phyloP scores from a whole-genome alignment of 225 moss, liverwort and hornwort species.

The Anthoceros angustus region DNA sequence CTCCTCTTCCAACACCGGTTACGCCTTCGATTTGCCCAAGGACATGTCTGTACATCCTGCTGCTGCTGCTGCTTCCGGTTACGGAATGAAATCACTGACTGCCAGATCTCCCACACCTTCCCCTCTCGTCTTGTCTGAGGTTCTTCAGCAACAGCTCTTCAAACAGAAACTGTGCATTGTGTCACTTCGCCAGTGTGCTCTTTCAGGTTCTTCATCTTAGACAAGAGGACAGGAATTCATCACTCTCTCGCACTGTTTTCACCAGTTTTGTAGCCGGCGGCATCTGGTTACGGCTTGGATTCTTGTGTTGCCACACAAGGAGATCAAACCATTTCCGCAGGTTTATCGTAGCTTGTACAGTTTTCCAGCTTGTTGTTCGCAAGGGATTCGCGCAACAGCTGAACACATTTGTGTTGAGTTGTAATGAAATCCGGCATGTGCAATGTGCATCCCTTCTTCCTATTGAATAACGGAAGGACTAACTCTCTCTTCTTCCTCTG shows the following conservation, averaged over 20 bases:
- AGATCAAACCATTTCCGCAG: too few species aligned
- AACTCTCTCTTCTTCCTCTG: too few species aligned
- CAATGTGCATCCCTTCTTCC: too few species aligned
- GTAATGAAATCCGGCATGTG: too few species aligned
- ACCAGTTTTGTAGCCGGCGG: neutral
- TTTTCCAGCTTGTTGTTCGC: too few species aligned
- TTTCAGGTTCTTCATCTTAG: slow-evolving; percentile 10
- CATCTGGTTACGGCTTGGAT: too few species aligned
- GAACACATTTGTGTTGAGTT: too few species aligned
- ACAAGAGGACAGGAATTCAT: neutral
- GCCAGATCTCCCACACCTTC: slow-evolving; percentile 29
- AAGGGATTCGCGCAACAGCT: too few species aligned
- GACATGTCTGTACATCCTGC: neutral
- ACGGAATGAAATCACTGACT: slow-evolving; percentile 15
- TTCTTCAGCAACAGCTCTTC: slow-evolving; percentile 83
- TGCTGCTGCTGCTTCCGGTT: slow-evolving; percentile 10
- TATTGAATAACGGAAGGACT: too few species aligned
- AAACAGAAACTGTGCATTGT: slow-evolving; percentile 91
- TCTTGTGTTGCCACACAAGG: too few species aligned
- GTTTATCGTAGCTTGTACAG: too few species aligned
- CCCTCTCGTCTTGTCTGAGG: slow-evolving; percentile 61
- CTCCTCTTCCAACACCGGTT: neutral
- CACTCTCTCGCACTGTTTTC: neutral
- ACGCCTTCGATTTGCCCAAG: neutral
- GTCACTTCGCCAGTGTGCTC: slow-evolving; percentile 48